Conservation (phyloP, 2,329 filamentous ascomycete species). For the Zymoseptoria ardabiliae region DNA sequence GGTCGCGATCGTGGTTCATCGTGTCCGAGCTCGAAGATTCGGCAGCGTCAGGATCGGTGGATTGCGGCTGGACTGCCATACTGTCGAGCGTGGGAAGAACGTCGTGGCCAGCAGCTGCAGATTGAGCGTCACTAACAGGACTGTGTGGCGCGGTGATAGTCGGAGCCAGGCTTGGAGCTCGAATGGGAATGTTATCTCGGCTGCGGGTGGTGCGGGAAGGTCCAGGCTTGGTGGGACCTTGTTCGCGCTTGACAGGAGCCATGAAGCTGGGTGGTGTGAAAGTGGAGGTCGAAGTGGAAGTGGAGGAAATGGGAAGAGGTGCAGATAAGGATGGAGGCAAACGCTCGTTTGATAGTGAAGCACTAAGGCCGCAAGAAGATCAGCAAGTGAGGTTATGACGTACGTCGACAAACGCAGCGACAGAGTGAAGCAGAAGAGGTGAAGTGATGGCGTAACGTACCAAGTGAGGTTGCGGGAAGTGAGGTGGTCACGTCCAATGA, state of each 20-base stretch:
- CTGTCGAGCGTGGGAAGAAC: no score
- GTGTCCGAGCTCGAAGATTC: no score
- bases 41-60: no score
- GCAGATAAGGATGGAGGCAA: background rate
- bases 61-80: no score
- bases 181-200: constrained; percentile 1
- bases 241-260: constrained; percentile 3
- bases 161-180: background rate
- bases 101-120: no score
- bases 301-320: background rate
- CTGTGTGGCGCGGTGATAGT: no score
- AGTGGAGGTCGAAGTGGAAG: background rate
- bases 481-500: constrained; percentile 13
- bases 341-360: background rate
- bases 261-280: background rate
- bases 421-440: background rate
- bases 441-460: constrained; percentile 2
- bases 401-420: background rate
- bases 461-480: constrained; percentile 3
- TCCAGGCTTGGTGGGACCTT: background rate
- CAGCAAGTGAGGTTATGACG: background rate
- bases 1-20: constrained; percentile 1
- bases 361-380: background rate
- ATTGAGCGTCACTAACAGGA: no score
- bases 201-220: background rate